Percentiles rank a stretch among this genome's conserved stretches.
Conservation (phyloP, 106 monocot species). For the Cymbidium sinense region DNA sequence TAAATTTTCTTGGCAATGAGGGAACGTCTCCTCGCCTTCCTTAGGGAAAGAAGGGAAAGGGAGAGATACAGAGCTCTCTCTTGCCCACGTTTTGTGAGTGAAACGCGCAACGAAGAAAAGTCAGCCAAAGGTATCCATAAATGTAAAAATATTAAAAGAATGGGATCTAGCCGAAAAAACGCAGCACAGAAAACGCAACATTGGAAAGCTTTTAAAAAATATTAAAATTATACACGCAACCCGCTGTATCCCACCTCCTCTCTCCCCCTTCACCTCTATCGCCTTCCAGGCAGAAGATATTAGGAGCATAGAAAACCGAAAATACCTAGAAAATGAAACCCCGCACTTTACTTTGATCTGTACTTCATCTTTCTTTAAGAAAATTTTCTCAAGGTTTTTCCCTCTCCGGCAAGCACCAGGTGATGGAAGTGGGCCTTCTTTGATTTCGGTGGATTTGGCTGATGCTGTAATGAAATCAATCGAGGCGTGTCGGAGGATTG, state of each 20-base stretch:
- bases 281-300: neutral
- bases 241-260: conserved; percentile 4
- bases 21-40: no score
- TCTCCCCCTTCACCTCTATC: neutral
- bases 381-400: neutral
- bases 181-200: neutral
- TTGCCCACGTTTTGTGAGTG: neutral
- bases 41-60: neutral
- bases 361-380: neutral
- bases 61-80: neutral
- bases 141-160: neutral
- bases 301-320: neutral
- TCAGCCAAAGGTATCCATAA: neutral
- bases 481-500: neutral
- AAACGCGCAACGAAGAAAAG: conserved; percentile 2
- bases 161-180: neutral
- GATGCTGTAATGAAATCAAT: neutral
- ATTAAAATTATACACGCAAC: neutral
- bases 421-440: neutral
- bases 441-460: neutral
- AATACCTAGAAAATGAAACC: neutral
- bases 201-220: neutral
- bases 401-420: neutral
- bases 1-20: no score
- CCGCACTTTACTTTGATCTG: neutral